Conservation (phyloP, 2,329 filamentous ascomycete genomes). For the Ophiocordyceps unilateralis region DNA sequence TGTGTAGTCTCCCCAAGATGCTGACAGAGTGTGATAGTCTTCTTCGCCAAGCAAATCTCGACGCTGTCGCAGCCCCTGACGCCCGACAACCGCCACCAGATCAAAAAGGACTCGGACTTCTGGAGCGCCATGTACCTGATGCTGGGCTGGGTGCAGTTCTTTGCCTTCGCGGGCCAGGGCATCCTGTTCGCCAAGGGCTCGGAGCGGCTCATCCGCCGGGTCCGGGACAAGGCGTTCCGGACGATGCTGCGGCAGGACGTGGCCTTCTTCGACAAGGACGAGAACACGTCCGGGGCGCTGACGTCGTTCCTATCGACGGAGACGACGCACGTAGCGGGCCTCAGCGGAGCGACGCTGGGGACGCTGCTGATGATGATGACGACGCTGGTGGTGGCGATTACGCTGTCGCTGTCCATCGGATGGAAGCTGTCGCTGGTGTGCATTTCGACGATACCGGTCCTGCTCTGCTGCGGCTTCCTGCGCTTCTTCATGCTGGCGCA, state of each 20-base stretch:
- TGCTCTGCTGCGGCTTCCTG: conserved; percentile 50
- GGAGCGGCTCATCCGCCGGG: conserved; percentile 69
- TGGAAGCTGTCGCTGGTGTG: conserved; percentile 72
- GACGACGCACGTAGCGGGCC: conserved; percentile 41
- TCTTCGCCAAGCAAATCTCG: conserved; percentile 79
- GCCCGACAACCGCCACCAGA: conserved; percentile 28
- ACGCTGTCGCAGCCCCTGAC: conserved; percentile 41
- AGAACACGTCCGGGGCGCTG: conserved; percentile 42
- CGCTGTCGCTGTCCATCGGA: conserved; percentile 53
- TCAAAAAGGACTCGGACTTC: conserved; percentile 60
- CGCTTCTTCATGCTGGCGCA: conserved; percentile 30
- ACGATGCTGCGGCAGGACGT: conserved; percentile 42
- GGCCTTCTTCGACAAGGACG: conserved; percentile 42
- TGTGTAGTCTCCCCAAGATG: too few species aligned
- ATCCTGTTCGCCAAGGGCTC: conserved; percentile 54
- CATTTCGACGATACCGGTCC: conserved; percentile 54
- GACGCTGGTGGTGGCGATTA: conserved; percentile 44
- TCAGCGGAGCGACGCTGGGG: conserved; percentile 46
- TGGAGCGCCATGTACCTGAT: conserved; percentile 84
- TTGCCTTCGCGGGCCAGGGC: conserved; percentile 38
- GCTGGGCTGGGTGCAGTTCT: conserved; percentile 56
- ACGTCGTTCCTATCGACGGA: conserved; percentile 38
- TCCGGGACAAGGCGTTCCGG: conserved; percentile 54
- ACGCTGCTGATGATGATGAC: conserved; percentile 46
- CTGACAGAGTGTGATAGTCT: conserved; percentile 25